Evolutionary conservation across 805 yeast genomes (phyloP), one percentile per base, ranked within the genome.

Genomic region (Candida parachauliodes): DNA sequence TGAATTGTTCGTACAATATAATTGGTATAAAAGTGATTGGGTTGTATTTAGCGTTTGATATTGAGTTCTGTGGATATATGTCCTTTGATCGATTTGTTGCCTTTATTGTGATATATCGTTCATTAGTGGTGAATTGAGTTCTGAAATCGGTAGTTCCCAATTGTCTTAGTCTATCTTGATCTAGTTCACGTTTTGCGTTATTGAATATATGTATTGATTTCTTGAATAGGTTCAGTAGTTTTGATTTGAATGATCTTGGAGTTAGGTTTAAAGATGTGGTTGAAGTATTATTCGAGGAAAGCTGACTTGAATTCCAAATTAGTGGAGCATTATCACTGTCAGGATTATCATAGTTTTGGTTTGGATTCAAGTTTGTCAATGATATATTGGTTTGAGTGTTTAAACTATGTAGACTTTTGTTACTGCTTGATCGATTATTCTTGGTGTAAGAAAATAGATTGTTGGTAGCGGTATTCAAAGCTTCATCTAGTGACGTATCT

Each of bases 21-120:
- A 87, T 72, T 3, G 99, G 99, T 8, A 93, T 62, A 52, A 93
- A 93, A 1, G 95, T 80, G 25, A 88, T 56, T 2, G 93, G 86
- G 50, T 86, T 86, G 62, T 93, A 93, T 61, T 89, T 91, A 16
- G 98, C 98, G 60, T 93, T 93, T 32, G 95, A 85, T 10, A 93
- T 76, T 5, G 93, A 86, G 57, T 93, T 93, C 9, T 87, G 63
- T 1, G 93, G 64, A 43, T 57, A 72, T 9, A 22, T 44, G 39
- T 37, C 47, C 34, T 38, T 59, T 35, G 40, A 51, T 46, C 62
- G 57, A 50, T 32, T 44, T 23, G 46, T 47, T 42, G 56, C 53
- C 31, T 60, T 46, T 3, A 79, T 74, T 7, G 64, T 58, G 20
- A 76, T 60, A 28, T 51, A 58, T 37, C 80, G 44, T 41, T 67